Evolutionary conservation across 2,329 filamentous ascomycete genomes (phyloP).

Genomic region (Arachnomyces sp.): DNA sequence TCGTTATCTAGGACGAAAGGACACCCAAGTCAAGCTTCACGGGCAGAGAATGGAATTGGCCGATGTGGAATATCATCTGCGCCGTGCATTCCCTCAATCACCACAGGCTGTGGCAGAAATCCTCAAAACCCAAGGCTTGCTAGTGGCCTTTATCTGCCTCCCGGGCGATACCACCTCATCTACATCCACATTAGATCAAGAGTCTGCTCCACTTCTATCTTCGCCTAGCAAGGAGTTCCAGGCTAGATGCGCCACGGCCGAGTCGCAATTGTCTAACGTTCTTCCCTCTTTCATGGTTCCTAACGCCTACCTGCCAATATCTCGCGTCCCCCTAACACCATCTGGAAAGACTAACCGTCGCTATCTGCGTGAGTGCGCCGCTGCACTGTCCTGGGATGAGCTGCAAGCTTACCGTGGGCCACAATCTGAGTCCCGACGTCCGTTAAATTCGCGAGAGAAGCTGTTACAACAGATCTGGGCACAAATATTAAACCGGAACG

Average conservation of each 20-base stretch:
- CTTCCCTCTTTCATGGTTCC: constrained; percentile 22
- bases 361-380: constrained; percentile 12
- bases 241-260: constrained; percentile 2
- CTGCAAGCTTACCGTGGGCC: not conserved
- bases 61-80: constrained; percentile 20
- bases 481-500: constrained; percentile 14
- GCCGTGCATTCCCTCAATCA: not conserved
- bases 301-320: constrained; percentile 14
- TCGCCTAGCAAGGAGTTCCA: constrained; percentile 1
- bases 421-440: not conserved
- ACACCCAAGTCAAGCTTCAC: constrained; percentile 22
- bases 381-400: constrained; percentile 4
- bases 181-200: constrained; percentile 1
- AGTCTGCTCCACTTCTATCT: constrained; percentile 2
- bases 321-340: constrained; percentile 15
- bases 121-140: constrained; percentile 5
- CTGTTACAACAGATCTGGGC: constrained; percentile 15
- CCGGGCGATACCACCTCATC: not conserved
- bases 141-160: constrained; percentile 7
- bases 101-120: constrained; percentile 6
- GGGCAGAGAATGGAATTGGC: constrained; percentile 22
- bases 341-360: constrained; percentile 20
- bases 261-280: constrained; percentile 10
- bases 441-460: constrained; percentile 10
- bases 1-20: constrained; percentile 18